Base-by-base conservation (phyloP, 306 rosid species). In the Hippophae gyantsensis region DNA sequence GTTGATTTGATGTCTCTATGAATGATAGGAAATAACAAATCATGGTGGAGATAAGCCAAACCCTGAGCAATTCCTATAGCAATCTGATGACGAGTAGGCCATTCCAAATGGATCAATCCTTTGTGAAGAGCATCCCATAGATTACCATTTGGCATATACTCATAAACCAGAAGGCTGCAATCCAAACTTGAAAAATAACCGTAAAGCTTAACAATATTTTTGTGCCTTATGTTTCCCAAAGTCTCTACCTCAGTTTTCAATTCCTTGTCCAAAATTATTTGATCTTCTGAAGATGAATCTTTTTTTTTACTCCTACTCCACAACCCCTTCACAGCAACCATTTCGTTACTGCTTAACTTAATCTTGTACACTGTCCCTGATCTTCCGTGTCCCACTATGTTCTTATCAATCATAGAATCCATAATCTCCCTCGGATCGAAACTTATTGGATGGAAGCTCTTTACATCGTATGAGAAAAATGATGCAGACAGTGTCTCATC, bases 61-160 rank as follows among this genome's bases (percentile, higher is more conserved):
- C 99, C 99, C 71, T 93, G 95, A 1, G 99, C 94, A 32, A 82
- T 73, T 9, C 97, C 97, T 6, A 88, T 57, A 6, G 94, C 99
- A 43, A 88, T 86, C 74, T 77, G 80, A 71, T 88, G 93, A 9
- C 99, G 76, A 5, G 77, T 93, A 13, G 86, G 88, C 99, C 99
- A 93, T 63, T 86, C 95, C 89, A 93, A 78, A 64, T 69, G 65
- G 50, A 83, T 52, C 79, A 75, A 48, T 46, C 95, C 88, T 46
- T 78, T 82, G 64, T 89, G 99, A 9, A 93, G 76, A 2, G 97
- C 95, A 67, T 93, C 99, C 95, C 95, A 93, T 5, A 93, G 81
- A 52, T 85, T 93, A 47, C 99, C 99, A 26, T 93, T 93, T 2
- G 94, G 84, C 97, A 93, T 86, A 54, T 75, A 88, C 73, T 93